phyloP scores from a whole-genome alignment of 495 filamentous ascomycete genomes.

The Talaromyces stipitatus region DNA sequence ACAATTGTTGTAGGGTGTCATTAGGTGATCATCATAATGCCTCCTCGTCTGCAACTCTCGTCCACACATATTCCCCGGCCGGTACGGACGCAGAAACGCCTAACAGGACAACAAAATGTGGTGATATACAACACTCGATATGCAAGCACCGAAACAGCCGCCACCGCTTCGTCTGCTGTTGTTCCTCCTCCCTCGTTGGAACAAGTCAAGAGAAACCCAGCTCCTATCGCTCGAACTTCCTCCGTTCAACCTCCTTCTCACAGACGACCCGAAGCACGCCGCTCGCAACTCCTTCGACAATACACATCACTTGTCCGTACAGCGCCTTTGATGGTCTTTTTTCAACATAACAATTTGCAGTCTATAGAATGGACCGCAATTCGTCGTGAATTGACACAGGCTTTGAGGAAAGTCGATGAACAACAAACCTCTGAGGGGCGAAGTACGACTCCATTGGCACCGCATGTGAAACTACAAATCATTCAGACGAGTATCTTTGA shows the following conservation, averaged over 20 bases:
- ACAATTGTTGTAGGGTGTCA: background rate
- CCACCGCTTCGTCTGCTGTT: constrained; percentile 32
- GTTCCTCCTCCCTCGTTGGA: constrained; percentile 44
- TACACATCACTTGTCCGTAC: constrained; percentile 92
- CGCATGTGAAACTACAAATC: constrained; percentile 65
- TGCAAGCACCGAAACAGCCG: constrained; percentile 26
- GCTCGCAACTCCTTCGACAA: constrained; percentile 87
- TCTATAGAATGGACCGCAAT: constrained; percentile 81
- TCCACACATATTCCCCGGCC: constrained; percentile 18
- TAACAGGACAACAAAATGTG: constrained; percentile 15
- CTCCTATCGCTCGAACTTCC: constrained; percentile 33
- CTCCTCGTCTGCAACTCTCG: constrained; percentile 14
- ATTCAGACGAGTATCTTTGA: constrained; percentile 86
- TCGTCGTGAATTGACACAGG: constrained; percentile 67
- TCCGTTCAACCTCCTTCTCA: constrained; percentile 82
- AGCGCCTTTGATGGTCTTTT: constrained; percentile 79
- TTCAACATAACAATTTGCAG: constrained; percentile 95
- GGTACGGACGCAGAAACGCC: constrained; percentile 24
- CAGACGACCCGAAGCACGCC: constrained; percentile 75
- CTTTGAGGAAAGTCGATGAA: constrained; percentile 60
- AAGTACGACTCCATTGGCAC: constrained; percentile 34
- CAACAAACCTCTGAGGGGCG: constrained; percentile 40
- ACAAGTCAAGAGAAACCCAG: constrained; percentile 36
- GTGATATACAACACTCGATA: constrained; percentile 27
- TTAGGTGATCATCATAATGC: constrained; percentile 3